phyloP scores from a whole-genome alignment of 2,329 filamentous ascomycete species.

The Emmonsia crescens region DNA sequence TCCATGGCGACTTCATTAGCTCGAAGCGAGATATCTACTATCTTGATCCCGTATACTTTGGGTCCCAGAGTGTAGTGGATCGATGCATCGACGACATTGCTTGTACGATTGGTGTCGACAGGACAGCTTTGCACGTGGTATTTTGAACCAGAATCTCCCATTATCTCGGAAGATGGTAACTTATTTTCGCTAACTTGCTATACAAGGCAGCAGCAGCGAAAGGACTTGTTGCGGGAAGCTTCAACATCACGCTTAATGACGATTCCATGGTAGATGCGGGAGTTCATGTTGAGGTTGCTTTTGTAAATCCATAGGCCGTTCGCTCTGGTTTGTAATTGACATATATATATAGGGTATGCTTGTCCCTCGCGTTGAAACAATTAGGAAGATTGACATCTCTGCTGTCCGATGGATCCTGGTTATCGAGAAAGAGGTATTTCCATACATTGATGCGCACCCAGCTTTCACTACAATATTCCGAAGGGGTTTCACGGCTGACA shows the following conservation, averaged over 20 bases:
- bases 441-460: no score
- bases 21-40: slow-evolving; percentile 59
- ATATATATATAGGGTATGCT: slow-evolving; percentile 39
- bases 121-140: slow-evolving; percentile 48
- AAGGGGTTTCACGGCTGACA: background rate
- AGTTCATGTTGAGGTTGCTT: slow-evolving; percentile 22
- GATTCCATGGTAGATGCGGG: slow-evolving; percentile 30
- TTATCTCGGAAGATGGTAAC: background rate
- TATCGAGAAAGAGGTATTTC: slow-evolving; percentile 51
- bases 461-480: background rate
- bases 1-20: slow-evolving; percentile 38
- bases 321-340: slow-evolving; percentile 5
- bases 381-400: slow-evolving; percentile 36
- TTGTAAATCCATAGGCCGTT: background rate
- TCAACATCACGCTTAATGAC: slow-evolving; percentile 18
- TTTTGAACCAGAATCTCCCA: background rate
- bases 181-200: background rate
- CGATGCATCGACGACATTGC: slow-evolving; percentile 51
- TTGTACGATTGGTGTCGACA: slow-evolving; percentile 46
- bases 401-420: slow-evolving; percentile 48
- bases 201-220: slow-evolving; percentile 33
- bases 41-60: slow-evolving; percentile 48
- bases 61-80: slow-evolving; percentile 47
- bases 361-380: slow-evolving; percentile 39
- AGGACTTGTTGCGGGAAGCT: slow-evolving; percentile 32